Evolutionary conservation across 75 land plant species (phyloP).

Genomic region (Pinus taeda): DNA sequence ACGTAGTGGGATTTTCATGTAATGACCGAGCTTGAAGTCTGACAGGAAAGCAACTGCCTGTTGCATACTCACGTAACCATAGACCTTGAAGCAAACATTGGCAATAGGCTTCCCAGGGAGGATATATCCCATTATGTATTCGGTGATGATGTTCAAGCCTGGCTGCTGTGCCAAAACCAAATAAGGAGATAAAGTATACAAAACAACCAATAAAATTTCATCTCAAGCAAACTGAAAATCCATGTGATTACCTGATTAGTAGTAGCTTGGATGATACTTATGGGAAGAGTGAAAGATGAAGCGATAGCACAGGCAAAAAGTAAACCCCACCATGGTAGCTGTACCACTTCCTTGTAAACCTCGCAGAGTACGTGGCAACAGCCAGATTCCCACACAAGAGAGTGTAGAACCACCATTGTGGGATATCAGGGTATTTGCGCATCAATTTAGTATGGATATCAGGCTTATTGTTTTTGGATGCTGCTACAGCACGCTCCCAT

Average conservation of each 20-base stretch:
- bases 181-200: no score
- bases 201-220: no score
- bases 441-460: conserved; percentile 81
- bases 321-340: conserved; percentile 28
- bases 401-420: conserved; percentile 80
- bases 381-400: conserved; percentile 38
- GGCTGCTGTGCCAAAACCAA: conserved; percentile 40
- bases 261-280: conserved; percentile 88
- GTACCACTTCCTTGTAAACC: conserved; percentile 59
- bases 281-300: conserved; percentile 79
- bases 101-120: conserved; percentile 76
- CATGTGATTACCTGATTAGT: conserved; percentile 67
- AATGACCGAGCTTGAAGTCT: conserved; percentile 57
- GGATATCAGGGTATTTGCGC: conserved; percentile 71
- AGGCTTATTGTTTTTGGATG: not conserved
- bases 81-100: conserved; percentile 86
- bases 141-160: conserved; percentile 79
- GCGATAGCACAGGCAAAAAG: conserved; percentile 76
- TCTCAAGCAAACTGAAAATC: no score
- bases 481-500: conserved; percentile 29
- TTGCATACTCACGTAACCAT: conserved; percentile 81
- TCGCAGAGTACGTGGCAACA: conserved; percentile 44
- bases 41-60: conserved; percentile 70
- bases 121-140: conserved; percentile 74
- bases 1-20: conserved; percentile 83